phyloP scores from a whole-genome alignment of 495 filamentous ascomycete species.

The Peziza echinospora region DNA sequence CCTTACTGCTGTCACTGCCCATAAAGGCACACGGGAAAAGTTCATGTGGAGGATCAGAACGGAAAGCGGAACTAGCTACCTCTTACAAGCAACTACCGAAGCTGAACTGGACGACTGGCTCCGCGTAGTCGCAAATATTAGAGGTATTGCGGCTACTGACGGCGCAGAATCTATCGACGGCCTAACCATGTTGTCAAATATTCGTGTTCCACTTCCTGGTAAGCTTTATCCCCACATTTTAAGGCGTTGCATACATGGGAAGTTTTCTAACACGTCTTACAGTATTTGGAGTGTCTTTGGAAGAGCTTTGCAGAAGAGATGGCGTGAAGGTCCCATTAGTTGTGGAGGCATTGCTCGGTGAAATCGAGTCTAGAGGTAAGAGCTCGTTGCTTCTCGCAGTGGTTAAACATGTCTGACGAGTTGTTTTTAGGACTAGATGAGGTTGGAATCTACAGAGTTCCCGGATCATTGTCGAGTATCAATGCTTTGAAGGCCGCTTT shows the following conservation, averaged over 20 bases:
- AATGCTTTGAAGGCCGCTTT: conserved; percentile 18
- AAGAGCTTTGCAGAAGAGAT: conserved; percentile 18
- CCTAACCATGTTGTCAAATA: conserved; percentile 14
- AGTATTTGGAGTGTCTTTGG: conserved; percentile 19
- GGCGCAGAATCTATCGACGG: conserved; percentile 19
- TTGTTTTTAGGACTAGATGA: conserved; percentile 18
- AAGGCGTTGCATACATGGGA: too few relatives aligned
- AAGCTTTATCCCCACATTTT: conserved; percentile 2
- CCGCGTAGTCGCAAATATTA: conserved; percentile 12
- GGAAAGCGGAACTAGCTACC: conserved; percentile 14
- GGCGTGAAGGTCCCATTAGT: conserved; percentile 20
- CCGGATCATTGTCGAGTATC: conserved; percentile 19
- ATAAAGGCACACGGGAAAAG: conserved; percentile 14
- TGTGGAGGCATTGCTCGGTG: conserved; percentile 16
- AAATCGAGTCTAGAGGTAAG: conserved; percentile 20
- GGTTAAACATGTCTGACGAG: conserved; percentile 5
- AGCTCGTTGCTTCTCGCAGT: background rate
- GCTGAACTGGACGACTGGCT: conserved; percentile 18
- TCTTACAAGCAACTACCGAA: conserved; percentile 18
- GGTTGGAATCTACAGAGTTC: conserved; percentile 21
- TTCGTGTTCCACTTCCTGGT: conserved; percentile 13
- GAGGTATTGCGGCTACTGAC: conserved; percentile 15
- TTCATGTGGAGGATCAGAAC: conserved; percentile 16
- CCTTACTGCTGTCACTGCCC: conserved; percentile 11
- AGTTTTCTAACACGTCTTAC: too few relatives aligned